Conservation (phyloP, 306 rosid species). For the Styphnolobium japonicum region DNA sequence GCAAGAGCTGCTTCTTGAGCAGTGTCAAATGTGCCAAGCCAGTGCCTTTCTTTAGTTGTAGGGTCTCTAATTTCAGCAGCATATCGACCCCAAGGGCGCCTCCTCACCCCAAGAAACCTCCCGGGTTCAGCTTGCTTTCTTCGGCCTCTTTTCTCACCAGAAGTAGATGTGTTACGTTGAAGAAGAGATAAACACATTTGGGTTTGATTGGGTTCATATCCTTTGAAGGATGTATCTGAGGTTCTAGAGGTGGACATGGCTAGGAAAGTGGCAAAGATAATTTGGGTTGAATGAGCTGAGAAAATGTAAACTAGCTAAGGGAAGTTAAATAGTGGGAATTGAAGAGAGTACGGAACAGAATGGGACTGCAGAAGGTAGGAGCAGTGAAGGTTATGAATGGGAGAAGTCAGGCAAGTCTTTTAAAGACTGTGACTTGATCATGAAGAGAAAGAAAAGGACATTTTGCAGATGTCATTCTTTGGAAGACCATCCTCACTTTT, state of each 20-base stretch:
- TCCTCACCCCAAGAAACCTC: conserved; percentile 85
- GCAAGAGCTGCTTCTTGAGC: conserved; percentile 99
- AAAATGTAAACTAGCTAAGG: background rate
- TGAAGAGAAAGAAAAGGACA: conserved; percentile 50
- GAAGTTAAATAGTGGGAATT: conserved; percentile 15
- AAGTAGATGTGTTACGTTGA: conserved; percentile 63
- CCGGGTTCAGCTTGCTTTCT: conserved; percentile 92
- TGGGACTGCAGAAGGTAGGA: conserved; percentile 26
- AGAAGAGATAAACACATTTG: conserved; percentile 63
- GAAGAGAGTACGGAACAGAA: conserved; percentile 25
- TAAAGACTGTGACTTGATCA: conserved; percentile 58
- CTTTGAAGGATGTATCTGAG: conserved; percentile 52
- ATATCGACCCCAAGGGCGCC: conserved; percentile 97
- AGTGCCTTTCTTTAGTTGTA: conserved; percentile 91
- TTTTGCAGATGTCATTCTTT: conserved; percentile 58
- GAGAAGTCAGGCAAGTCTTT: conserved; percentile 45
- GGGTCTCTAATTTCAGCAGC: conserved; percentile 99
- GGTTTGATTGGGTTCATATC: conserved; percentile 40
- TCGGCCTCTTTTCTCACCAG: conserved; percentile 78
- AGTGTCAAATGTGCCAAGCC: conserved; percentile 99
- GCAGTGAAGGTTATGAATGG: conserved; percentile 35
- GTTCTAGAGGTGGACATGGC: conserved; percentile 79
- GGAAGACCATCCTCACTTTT: conserved; percentile 46
- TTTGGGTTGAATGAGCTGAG: conserved; percentile 10
- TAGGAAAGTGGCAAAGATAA: conserved; percentile 14